Evolutionary conservation across 768 basidiomycete genomes (phyloP), one percentile per base, ranked within the genome.

Genomic region (Agaricus blazei): DNA sequence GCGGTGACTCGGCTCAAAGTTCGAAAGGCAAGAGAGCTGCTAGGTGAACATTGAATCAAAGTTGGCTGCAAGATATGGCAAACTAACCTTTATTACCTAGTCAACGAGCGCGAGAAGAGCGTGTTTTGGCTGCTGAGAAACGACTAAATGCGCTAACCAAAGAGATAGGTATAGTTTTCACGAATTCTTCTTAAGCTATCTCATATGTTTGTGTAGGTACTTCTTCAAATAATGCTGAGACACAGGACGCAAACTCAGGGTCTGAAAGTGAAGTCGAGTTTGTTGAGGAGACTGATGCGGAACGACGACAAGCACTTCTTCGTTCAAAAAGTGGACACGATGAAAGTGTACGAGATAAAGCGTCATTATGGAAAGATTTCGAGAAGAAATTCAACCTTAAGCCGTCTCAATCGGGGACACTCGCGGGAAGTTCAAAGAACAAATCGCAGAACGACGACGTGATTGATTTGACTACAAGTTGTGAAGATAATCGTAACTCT

Each of bases 51-150:
- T 53, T 15, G 12, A 34, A 4, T 19, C 3, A 24, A 15, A 11
- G 23, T 42, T 24, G 43, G 40, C 5, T 41, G 8, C 11, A 23
- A 9, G 27, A 9, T 45, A 27, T 42, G n/a, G 19, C 36, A 44
- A 31, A 12, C 40, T 51, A 23, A 28, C 44, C 12, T 34, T 48
- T 29, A 24, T 48, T 45, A 48, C 12, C 23, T 63, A 93, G 90
- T 65, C 90, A 90, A 65, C 78, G 86, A 31, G 90, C 89, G 12
- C 72, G 90, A 56, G 89, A 90, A 60, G 88, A 90, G 64, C 78
- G 90, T 54, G 90, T 88, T 1, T 60, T 83, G 36, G 90, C 90
- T n/a, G 81, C 80, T 6, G 88, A 93, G 68, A 74, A 71, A 23
- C 77, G 91, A 34, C 50, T 88, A 11, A 68, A 68, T 48, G 73